Evolutionary conservation across 2,329 filamentous ascomycete genomes (phyloP).

Genomic region (Ophioceras dolichostomum): DNA sequence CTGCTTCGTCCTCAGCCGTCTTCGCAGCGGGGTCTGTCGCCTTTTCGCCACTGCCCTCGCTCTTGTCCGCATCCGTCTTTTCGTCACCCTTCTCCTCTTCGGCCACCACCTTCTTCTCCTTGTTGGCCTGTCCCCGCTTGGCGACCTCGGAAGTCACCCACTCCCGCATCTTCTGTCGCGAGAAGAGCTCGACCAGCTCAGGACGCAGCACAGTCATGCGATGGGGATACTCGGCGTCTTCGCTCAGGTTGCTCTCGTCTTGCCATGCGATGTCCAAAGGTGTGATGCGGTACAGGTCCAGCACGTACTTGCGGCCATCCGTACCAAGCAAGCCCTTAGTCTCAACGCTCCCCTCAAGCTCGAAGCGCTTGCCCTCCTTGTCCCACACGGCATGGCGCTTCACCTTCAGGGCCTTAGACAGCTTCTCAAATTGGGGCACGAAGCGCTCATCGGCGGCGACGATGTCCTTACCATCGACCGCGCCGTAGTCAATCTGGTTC

Average conservation of each 20-base stretch:
- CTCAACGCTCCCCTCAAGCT: conserved; percentile 90
- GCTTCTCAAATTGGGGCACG: conserved; percentile 69
- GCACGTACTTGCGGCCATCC: conserved; percentile 92
- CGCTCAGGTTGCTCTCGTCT: conserved; percentile 41
- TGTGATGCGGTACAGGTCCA: conserved; percentile 90
- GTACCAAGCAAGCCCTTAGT: conserved; percentile 97
- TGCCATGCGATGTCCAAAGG: conserved; percentile 86
- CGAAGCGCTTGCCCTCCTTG: conserved; percentile 81
- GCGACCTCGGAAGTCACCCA: conserved; percentile 74
- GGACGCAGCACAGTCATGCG: conserved; percentile 89
- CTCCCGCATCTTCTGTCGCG: conserved; percentile 74
- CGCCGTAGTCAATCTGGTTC: conserved; percentile 98
- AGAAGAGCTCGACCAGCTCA: conserved; percentile 80
- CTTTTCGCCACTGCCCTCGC: too few relatives aligned
- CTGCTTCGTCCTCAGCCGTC: conserved; percentile 14
- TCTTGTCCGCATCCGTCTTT: conserved; percentile 17
- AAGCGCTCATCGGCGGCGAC: conserved; percentile 87
- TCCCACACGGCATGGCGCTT: conserved; percentile 98
- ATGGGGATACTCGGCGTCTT: conserved; percentile 63
- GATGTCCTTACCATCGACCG: conserved; percentile 92
- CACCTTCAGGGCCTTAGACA: conserved; percentile 80
- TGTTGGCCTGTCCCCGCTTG: conserved; percentile 37
- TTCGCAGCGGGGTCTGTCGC: too few relatives aligned
- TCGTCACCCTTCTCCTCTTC: conserved; percentile 13
- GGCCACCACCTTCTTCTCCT: conserved; percentile 13